Base-by-base conservation (phyloP, 2,329 filamentous ascomycete genomes). In the Apiospora aurea region DNA sequence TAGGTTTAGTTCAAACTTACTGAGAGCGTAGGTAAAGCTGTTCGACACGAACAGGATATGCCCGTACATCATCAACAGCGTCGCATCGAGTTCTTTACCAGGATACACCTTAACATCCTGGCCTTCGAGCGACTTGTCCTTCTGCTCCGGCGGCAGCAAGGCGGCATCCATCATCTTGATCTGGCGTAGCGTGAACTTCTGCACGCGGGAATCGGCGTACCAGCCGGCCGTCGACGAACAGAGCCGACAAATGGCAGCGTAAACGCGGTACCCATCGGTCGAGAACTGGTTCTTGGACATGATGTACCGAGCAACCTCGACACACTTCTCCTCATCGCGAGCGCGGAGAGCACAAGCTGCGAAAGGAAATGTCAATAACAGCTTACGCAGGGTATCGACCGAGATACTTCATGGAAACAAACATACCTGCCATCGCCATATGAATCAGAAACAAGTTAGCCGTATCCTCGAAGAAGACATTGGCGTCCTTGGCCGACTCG, bases 101-200 rank as follows among this genome's bases (percentile, higher is more conserved):
- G 81, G 78, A 67, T 83, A 80, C 6, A 80, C 76, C 64, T 81
- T 82, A 4, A 82, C 79, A 34, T 73, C 70, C 14, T 57, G 64
- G n/a, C 67, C 73, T 4, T 76, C 74, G 66, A 74, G 76, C 67
- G 74, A 78, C 75, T 70, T 80, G 79, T 61, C 80, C 77, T 29
- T 80, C 79, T 88, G 85, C 2, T 85, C 84, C 2, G 82, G 85
- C 64, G 92, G 85, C 3, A 73, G 49, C n/a, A 93, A 85, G 5
- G 85, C 84, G 74, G 89, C 92, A 81, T 99, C 96, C 85, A 97
- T 93, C 4, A 91, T 90, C 81, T 97, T 97, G 82, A 99, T 94
- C 82, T 97, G 94, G 5, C 96, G 91, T 72, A 98, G 87, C 77
- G 98, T 91, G 79, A 94, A 97, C 80, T 98, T 98, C 81, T 97